A percentile compares a stretch with the other conserved stretches of the same genome.
Conservation (phyloP, 257 asterid genomes). For the Plantago major region DNA sequence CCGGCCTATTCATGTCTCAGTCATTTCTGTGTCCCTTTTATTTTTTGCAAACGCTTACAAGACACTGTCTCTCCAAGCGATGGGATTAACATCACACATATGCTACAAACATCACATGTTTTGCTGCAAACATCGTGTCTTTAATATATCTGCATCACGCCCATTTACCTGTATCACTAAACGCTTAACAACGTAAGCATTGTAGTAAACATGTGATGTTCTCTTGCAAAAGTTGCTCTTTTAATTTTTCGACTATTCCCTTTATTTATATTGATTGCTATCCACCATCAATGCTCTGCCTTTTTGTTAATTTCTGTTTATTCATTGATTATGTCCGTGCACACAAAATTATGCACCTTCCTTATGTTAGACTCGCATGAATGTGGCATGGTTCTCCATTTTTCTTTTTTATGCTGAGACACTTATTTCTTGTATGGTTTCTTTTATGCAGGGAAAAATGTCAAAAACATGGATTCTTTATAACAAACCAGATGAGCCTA, state of each 20-base stretch:
- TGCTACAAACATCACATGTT: too few relatives aligned
- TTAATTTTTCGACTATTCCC: not conserved
- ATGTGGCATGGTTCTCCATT: slow-evolving; percentile 17
- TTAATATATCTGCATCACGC: too few relatives aligned
- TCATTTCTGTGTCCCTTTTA: slow-evolving; percentile 8
- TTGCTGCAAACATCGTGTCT: too few relatives aligned
- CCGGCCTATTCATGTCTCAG: slow-evolving; percentile 1
- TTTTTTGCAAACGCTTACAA: not conserved
- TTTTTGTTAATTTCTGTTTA: slow-evolving; percentile 10
- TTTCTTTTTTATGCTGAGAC: not conserved
- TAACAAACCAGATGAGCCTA: slow-evolving; percentile 95
- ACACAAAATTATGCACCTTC: slow-evolving; percentile 3
- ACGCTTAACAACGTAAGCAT: too few relatives aligned
- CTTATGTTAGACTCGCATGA: slow-evolving; percentile 11
- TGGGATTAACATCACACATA: too few relatives aligned
- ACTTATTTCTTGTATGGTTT: slow-evolving; percentile 3
- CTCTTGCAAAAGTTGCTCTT: too few relatives aligned
- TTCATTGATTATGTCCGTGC: slow-evolving; percentile 1
- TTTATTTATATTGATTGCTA: slow-evolving; percentile 10
- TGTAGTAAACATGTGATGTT: too few relatives aligned
- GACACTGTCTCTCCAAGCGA: too few relatives aligned
- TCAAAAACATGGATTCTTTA: slow-evolving; percentile 94
- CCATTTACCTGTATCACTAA: too few relatives aligned
- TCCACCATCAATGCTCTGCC: too few relatives aligned
- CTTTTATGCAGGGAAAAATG: slow-evolving; percentile 71